phyloP scores from a whole-genome alignment of 2,329 filamentous ascomycete species.

The Scleromitrula shiraiana region DNA sequence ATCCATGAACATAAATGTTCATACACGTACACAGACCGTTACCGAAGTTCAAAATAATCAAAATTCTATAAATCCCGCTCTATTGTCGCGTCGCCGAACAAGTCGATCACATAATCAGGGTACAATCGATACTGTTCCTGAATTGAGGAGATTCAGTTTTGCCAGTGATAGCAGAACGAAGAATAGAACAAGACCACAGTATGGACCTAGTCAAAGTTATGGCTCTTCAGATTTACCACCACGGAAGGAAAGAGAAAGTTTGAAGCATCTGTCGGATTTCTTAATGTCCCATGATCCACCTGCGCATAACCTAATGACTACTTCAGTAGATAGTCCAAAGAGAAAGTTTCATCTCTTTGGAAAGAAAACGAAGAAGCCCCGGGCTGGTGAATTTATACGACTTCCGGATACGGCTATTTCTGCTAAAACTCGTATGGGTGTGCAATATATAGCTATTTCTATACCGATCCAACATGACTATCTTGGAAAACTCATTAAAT shows the following conservation, averaged over 20 bases:
- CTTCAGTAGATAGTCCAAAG: conserved; percentile 28
- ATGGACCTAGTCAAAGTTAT: not conserved
- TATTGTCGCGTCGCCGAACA: conserved; percentile 1
- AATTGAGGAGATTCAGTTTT: not conserved
- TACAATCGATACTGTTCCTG: conserved; percentile 1
- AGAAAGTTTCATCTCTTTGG: conserved; percentile 30
- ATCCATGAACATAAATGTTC: not conserved
- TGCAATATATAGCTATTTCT: conserved; percentile 53
- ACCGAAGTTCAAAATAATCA: not conserved
- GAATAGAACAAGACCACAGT: not conserved
- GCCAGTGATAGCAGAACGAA: not conserved
- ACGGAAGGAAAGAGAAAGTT: conserved; percentile 19
- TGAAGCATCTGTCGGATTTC: conserved; percentile 39
- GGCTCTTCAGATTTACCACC: not conserved
- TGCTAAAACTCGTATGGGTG: conserved; percentile 43
- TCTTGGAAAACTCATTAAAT: conserved; percentile 23
- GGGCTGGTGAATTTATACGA: conserved; percentile 28
- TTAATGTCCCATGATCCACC: conserved; percentile 42
- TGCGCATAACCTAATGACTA: conserved; percentile 42
- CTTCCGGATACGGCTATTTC: conserved; percentile 50
- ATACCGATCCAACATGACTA: conserved; percentile 46
- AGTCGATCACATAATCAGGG: conserved; percentile 3
- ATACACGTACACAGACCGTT: not conserved
- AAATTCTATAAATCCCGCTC: conserved; percentile 2
- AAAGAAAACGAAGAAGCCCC: conserved; percentile 26